Conservation (phyloP, 2,329 filamentous ascomycete species). For the Pseudomassariella vexata region DNA sequence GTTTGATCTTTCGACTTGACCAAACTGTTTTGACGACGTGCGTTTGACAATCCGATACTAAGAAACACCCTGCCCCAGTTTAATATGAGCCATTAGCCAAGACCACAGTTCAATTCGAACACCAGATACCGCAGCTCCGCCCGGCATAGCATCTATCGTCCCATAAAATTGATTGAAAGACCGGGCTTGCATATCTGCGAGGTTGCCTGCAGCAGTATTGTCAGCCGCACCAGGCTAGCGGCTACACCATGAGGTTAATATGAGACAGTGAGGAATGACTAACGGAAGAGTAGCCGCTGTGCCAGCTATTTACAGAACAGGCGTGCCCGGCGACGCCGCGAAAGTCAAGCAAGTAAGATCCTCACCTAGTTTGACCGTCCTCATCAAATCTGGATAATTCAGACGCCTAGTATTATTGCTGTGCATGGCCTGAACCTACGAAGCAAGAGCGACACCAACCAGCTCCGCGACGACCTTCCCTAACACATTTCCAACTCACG, state of each 20-base stretch:
- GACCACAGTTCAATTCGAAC: background rate
- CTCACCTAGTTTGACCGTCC: too few species aligned
- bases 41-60: slow-evolving; percentile 1
- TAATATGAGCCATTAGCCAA: background rate
- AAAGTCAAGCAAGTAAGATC: too few species aligned
- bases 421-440: slow-evolving; percentile 17
- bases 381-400: slow-evolving; percentile 13
- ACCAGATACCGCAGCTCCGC: background rate
- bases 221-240: background rate
- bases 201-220: background rate
- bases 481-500: slow-evolving; percentile 13
- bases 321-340: too few species aligned
- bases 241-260: background rate
- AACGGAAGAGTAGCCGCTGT: too few species aligned
- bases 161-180: background rate
- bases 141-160: background rate
- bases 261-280: too few species aligned
- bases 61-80: background rate
- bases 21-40: slow-evolving; percentile 2
- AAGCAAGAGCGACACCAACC: slow-evolving; percentile 14
- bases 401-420: slow-evolving; percentile 15
- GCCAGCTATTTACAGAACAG: too few species aligned
- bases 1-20: background rate
- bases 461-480: slow-evolving; percentile 20
- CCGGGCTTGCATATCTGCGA: background rate